Base-by-base conservation (phyloP, 192 early-diverging fungal species). In the Rhizophlyctis rosea region DNA sequence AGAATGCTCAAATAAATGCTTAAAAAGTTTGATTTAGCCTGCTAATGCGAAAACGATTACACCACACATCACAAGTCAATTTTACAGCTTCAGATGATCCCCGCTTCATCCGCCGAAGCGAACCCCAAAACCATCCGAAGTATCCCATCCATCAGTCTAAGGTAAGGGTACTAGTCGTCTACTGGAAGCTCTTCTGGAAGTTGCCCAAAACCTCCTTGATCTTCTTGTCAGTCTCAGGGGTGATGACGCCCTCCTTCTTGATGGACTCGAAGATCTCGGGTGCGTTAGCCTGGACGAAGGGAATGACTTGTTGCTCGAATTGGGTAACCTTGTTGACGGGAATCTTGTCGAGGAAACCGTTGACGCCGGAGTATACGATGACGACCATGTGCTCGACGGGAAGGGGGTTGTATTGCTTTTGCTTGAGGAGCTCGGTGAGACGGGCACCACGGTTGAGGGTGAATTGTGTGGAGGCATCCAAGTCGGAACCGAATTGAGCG, bases 381-480 rank as follows among this genome's bases (percentile, higher is more conserved):
- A 91, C 87, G 23, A 99, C 95, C 87, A 98, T 96, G 81, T 91
- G 87, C 86, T 99, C 93, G 62, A 97, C 91, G 39, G 97, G 80
- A 57, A 97, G 76, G 54, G 97, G 97, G 75, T 79, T 82, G 89
- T 96, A 98, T 84, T 99, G 97, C 68, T 92, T 90, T 84, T 99
- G 97, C 91, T 99, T 99, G 72, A 99, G 80, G 69, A 99, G 84
- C 86, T 99, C 97, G 34, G 95, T 98, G 49, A 99, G 83, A 81
- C 97, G 95, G 68, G 95, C 94, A 88, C 97, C 97, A 88, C 97
- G 94, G 90, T 96, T 96, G 64, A 99, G 81, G 84, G 93, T 80
- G 90, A 96, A 98, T 83, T 98, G 97, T 55, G 97, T 99, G 67
- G 97, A 96, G 69, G 95, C 95, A 84, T 99, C 97, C 65, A 99